A percentile compares a stretch with the other conserved stretches of the same genome.
Conservation (phyloP, 2,329 filamentous ascomycete genomes). For the Aspergillus sp. region DNA sequence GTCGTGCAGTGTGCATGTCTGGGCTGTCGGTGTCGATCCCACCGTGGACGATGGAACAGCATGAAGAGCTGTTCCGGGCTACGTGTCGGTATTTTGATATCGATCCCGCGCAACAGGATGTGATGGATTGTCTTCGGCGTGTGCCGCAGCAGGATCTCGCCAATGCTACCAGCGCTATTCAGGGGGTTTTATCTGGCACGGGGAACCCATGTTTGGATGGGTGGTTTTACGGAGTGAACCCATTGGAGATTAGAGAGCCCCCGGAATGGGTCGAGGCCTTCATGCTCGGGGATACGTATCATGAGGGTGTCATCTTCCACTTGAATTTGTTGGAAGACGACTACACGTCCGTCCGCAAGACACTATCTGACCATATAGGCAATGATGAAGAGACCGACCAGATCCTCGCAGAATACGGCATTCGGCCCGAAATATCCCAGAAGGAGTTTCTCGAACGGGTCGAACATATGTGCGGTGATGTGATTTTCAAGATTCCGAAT, state of each 20-base stretch:
- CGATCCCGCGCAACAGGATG: constrained; percentile 10
- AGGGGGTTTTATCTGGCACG: constrained; percentile 21
- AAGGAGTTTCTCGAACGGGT: constrained; percentile 12
- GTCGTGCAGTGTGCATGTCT: constrained; percentile 25
- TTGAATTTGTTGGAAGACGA: constrained; percentile 19
- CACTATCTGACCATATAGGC: constrained; percentile 10
- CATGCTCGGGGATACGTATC: constrained; percentile 25
- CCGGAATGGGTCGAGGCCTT: constrained; percentile 21
- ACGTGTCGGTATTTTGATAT: constrained; percentile 21
- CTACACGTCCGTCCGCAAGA: constrained; percentile 13
- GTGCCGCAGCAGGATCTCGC: constrained; percentile 24
- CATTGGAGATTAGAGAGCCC: constrained; percentile 11
- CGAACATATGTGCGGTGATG: constrained; percentile 26
- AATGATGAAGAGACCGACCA: constrained; percentile 10
- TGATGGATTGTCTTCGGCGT: constrained; percentile 16
- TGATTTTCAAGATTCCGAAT: constrained; percentile 25
- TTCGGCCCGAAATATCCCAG: constrained; percentile 9
- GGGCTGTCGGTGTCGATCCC: constrained; percentile 21
- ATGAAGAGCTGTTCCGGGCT: constrained; percentile 19
- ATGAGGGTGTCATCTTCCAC: constrained; percentile 28
- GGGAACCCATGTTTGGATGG: constrained; percentile 26
- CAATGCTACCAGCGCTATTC: constrained; percentile 20
- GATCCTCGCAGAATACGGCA: constrained; percentile 21
- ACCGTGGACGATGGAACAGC: constrained; percentile 21
- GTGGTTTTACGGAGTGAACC: constrained; percentile 21